These are phyloP conservation scores for Citrullus amarus DNA, from an alignment of 306 rosid species.

Conservation along the genomic window DNA sequence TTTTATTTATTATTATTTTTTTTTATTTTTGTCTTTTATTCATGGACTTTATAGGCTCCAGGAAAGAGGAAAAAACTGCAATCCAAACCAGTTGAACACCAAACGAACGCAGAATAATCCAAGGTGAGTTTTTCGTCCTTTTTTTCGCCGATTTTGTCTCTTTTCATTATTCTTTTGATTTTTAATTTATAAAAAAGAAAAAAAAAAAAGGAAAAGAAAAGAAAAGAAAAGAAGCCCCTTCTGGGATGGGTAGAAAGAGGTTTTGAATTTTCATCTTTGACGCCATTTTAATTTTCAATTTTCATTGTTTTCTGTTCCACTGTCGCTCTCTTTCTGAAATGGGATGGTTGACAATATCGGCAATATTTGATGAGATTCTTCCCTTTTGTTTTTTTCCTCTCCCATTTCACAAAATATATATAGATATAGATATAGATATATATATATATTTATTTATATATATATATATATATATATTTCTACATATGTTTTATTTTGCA, in stretches of 20 bases:
- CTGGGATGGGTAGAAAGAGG: no score
- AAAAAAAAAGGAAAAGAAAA: no score
- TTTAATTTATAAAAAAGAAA: no score
- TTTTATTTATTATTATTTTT: neutral
- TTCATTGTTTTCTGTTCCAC: constrained; percentile 36
- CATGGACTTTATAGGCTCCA: neutral
- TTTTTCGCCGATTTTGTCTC: neutral
- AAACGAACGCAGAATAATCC: neutral
- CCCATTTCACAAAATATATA: no score
- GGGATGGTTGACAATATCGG: no score
- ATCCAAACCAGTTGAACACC: constrained; percentile 4
- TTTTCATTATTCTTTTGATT: no score
- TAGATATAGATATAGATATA: no score
- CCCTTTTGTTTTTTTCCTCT: neutral
- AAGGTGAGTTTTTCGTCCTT: constrained; percentile 11
- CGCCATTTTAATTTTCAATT: neutral
- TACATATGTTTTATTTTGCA: neutral
- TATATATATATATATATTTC: neutral
- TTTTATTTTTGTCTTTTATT: neutral
- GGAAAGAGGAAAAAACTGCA: constrained; percentile 4
- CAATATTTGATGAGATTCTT: no score
- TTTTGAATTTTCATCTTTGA: neutral
- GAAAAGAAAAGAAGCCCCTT: no score
- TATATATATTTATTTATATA: neutral
- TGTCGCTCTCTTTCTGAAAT: constrained; percentile 21